Percentiles rank a stretch among this genome's conserved stretches.
phyloP scores from a whole-genome alignment of 495 filamentous ascomycete species.

The Penicillium silybi region DNA sequence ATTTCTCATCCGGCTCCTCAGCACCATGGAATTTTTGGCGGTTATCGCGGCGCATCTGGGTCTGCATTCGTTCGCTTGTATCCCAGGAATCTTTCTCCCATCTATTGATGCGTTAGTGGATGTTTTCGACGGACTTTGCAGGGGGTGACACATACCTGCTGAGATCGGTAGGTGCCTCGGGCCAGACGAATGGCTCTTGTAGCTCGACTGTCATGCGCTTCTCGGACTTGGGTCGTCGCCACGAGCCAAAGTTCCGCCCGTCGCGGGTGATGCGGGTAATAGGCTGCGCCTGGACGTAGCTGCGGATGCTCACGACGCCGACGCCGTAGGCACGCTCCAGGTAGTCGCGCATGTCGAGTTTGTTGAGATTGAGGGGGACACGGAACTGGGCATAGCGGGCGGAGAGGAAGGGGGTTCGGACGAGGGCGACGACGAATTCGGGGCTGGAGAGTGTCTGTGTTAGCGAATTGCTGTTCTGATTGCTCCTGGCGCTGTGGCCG shows the following conservation, averaged over 20 bases:
- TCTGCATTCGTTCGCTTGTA: slow-evolving; percentile 29
- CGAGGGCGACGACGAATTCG: slow-evolving; percentile 69
- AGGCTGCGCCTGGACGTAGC: slow-evolving; percentile 68
- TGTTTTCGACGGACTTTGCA: not conserved
- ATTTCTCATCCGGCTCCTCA: slow-evolving; percentile 27
- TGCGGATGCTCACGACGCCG: slow-evolving; percentile 62
- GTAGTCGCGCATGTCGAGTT: slow-evolving; percentile 89
- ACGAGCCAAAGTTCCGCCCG: slow-evolving; percentile 39
- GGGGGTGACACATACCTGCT: slow-evolving; percentile 41
- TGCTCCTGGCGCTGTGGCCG: not conserved
- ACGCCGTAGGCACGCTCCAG: slow-evolving; percentile 73
- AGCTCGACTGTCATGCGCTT: slow-evolving; percentile 94
- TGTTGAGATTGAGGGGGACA: slow-evolving; percentile 84
- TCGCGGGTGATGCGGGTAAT: slow-evolving; percentile 39
- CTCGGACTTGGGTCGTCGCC: slow-evolving; percentile 58
- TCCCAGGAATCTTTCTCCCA: slow-evolving; percentile 49
- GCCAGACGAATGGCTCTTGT: slow-evolving; percentile 79
- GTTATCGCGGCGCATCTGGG: slow-evolving; percentile 21
- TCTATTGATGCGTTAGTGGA: slow-evolving; percentile 28
- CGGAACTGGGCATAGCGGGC: slow-evolving; percentile 77
- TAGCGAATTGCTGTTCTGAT: not conserved
- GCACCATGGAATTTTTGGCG: slow-evolving; percentile 20
- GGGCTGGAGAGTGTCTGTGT: slow-evolving; percentile 51
- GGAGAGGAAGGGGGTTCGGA: slow-evolving; percentile 66
- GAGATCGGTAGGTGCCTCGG: slow-evolving; percentile 56